Base-by-base conservation (phyloP, 257 asterid genomes). In the Solanum phureja region DNA sequence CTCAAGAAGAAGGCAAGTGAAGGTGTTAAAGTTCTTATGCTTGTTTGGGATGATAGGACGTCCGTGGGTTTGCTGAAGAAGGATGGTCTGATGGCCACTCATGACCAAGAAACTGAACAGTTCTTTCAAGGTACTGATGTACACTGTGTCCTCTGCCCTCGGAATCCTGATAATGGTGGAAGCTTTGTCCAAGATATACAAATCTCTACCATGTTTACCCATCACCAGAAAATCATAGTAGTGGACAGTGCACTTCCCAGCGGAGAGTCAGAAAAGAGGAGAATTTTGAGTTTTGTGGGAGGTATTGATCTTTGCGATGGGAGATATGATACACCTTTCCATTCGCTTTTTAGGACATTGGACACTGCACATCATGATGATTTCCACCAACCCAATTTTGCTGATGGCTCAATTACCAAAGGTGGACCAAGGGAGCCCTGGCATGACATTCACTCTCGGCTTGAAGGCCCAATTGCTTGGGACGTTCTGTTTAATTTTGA, bases 361-460 rank as follows among this genome's bases (percentile, higher is more conserved):
- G 98, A 95, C 75, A 95, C 95, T 2, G 98, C 96, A 18, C 98
- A 95, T 77, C 98, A 94, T 62, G 96, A 94, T 29, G 98, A 96
- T 88, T 96, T 96, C 89, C 98, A 96, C 86, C 98, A 94, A 89
- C 98, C 99, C 3, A 95, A 96, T 84, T 93, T 83, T 77, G 37
- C 94, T 1, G 98, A 90, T 6, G 98, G 95, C 81, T 87, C 91
- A 31, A 92, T 96, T 73, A 86, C 93, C 18, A 94, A 92, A 73
- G 98, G 98, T 35, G 98, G 98, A 3, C 98, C 98, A 1, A 89
- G 98, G 87, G 98, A 94, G 93, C 98, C 98, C 10, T 95, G 98
- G 98, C 98, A 95, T 87, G 98, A 95, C 85, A 93, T 95, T 8
- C 98, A 95, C 86, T 94, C 98, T 24, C 93, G 92, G n/a, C 87